These are phyloP conservation scores for Ogataea salicorniae DNA, from an alignment of 805 yeast species.

Conservation along the genomic window DNA sequence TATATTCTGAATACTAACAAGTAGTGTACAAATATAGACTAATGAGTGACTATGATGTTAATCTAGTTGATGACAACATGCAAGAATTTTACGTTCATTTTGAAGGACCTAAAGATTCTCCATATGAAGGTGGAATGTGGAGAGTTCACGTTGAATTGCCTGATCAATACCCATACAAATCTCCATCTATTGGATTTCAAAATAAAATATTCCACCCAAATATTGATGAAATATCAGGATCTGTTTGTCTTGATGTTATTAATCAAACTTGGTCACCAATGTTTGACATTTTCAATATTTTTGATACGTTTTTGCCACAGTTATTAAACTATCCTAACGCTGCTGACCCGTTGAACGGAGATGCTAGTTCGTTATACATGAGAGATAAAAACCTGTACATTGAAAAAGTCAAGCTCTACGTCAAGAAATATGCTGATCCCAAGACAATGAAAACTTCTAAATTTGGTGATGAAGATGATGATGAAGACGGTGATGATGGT, in stretches of 20 bases:
- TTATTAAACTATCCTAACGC: constrained; percentile 89
- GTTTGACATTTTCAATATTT: constrained; percentile 86
- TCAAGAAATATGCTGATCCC: constrained; percentile 59
- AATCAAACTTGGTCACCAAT: constrained; percentile 98
- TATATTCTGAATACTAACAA: constrained; percentile 2
- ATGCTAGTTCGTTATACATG: constrained; percentile 76
- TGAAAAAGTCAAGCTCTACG: constrained; percentile 67
- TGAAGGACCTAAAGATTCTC: constrained; percentile 81
- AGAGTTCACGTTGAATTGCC: constrained; percentile 89
- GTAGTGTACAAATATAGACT: constrained; percentile 36
- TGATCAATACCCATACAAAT: constrained; percentile 90
- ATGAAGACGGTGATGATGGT: constrained; percentile 23
- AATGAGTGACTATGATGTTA: constrained; percentile 91
- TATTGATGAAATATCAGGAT: constrained; percentile 84
- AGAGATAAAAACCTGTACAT: constrained; percentile 64
- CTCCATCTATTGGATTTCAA: constrained; percentile 91
- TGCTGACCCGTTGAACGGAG: constrained; percentile 86
- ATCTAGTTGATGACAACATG: constrained; percentile 72
- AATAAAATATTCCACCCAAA: constrained; percentile 94
- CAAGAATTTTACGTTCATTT: constrained; percentile 85
- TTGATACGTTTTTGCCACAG: constrained; percentile 92
- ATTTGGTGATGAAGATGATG: constrained; percentile 23
- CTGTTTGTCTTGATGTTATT: constrained; percentile 92
- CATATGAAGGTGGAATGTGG: constrained; percentile 89
- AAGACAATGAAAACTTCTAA: constrained; percentile 22